Percentiles rank a stretch among this genome's conserved stretches.
These are phyloP conservation scores for Alisma plantagoaquatica DNA, from an alignment of 106 monocot genomes.

Conservation along the genomic window DNA sequence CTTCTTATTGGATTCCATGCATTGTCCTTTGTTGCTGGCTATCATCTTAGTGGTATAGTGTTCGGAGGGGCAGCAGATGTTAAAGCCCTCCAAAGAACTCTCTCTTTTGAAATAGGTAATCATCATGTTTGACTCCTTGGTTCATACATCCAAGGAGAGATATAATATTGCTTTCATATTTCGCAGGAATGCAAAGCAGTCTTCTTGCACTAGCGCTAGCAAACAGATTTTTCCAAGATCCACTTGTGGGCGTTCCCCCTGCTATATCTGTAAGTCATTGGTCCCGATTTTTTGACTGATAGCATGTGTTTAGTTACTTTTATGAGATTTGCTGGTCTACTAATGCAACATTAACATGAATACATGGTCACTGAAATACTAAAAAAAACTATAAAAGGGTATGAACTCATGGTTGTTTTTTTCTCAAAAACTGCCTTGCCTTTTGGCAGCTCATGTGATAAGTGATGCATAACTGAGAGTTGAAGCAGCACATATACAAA, in stretches of 20 bases:
- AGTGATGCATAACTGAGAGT: too few species aligned
- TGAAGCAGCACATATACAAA: too few species aligned
- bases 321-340: too few species aligned
- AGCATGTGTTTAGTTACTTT: too few species aligned
- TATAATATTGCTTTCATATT: neutral
- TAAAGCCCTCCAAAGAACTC: constrained; percentile 74
- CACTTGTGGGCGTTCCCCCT: constrained; percentile 91
- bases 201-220: constrained; percentile 97
- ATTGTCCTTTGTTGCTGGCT: constrained; percentile 70
- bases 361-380: too few species aligned
- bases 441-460: too few species aligned
- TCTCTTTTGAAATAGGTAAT: constrained; percentile 91
- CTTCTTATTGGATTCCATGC: constrained; percentile 83
- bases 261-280: constrained; percentile 88
- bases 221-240: constrained; percentile 90
- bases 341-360: too few species aligned
- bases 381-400: too few species aligned
- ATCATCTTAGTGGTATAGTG: constrained; percentile 42
- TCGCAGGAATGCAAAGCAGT: constrained; percentile 98
- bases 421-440: too few species aligned
- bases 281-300: neutral
- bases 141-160: too few species aligned
- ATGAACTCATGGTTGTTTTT: too few species aligned
- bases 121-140: neutral
- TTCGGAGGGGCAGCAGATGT: constrained; percentile 46